These are phyloP conservation scores for Trichoderma guizhouense DNA, from an alignment of 2,329 filamentous ascomycete genomes.

Conservation along the genomic window DNA sequence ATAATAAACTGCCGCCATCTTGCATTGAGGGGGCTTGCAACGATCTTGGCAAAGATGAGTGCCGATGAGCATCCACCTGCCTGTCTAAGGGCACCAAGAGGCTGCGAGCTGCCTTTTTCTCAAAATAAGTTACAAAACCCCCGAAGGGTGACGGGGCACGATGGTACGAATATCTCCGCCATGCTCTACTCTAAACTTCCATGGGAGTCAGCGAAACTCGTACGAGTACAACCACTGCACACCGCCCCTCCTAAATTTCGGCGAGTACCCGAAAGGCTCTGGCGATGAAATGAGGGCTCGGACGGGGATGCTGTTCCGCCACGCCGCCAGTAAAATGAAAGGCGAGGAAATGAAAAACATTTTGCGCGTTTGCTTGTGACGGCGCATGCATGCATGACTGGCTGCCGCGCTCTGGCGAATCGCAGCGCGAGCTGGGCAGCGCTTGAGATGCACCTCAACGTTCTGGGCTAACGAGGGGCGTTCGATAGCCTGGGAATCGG, in stretches of 20 bases:
- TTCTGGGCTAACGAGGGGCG: background rate
- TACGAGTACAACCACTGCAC: background rate
- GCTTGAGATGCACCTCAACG: background rate
- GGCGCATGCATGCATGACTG: background rate
- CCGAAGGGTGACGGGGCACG: background rate
- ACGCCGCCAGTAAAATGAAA: background rate
- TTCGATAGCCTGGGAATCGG: conserved; percentile 15
- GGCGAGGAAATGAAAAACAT: background rate
- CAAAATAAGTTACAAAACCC: background rate
- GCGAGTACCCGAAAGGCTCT: conserved; percentile 1
- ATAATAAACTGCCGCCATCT: background rate
- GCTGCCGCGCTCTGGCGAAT: background rate
- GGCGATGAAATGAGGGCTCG: background rate
- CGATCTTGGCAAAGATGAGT: background rate
- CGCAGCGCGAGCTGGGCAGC: background rate
- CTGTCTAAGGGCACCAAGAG: background rate
- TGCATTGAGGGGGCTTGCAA: background rate
- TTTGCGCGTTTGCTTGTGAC: background rate
- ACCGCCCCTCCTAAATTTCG: conserved; percentile 8
- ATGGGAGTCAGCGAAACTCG: background rate
- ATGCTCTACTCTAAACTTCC: background rate
- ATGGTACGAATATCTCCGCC: background rate
- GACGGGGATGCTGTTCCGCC: background rate
- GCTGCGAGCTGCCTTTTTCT: background rate
- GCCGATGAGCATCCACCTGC: background rate